These are phyloP conservation scores for Phytophthora colocasiae DNA, from an alignment of 352 stramenopile genomes.

Conservation along the genomic window DNA sequence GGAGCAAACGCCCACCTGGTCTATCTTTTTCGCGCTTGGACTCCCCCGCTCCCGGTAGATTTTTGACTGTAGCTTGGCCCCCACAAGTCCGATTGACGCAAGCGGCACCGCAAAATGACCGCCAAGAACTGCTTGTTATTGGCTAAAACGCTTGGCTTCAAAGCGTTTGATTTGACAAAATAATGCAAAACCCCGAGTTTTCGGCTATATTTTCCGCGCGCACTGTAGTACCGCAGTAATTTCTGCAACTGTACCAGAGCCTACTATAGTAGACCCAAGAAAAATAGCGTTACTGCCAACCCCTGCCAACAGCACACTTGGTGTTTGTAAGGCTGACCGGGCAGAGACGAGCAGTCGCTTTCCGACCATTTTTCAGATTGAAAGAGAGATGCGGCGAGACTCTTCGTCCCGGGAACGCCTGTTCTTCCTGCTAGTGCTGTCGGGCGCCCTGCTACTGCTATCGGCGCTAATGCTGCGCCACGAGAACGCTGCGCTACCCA, in stretches of 20 bases:
- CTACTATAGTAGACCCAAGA: no score
- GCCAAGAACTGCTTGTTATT: neutral
- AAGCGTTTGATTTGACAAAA: neutral
- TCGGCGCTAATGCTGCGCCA: constrained; percentile 69
- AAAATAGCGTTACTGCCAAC: no score
- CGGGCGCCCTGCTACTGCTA: constrained; percentile 59
- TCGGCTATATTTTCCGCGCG: constrained; percentile 2
- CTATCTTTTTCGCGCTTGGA: neutral
- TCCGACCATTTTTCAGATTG: constrained; percentile 23
- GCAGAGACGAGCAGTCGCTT: neutral
- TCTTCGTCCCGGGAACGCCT: constrained; percentile 49
- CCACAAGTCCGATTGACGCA: neutral
- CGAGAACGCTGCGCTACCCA: constrained; percentile 40
- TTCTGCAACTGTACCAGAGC: no score
- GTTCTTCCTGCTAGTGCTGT: constrained; percentile 61
- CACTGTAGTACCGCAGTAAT: no score
- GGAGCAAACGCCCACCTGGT: neutral
- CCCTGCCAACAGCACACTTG: no score
- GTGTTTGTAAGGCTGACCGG: constrained; percentile 1
- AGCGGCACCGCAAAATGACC: neutral
- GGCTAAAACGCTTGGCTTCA: neutral
- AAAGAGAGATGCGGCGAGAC: constrained; percentile 38
- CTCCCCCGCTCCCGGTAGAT: neutral
- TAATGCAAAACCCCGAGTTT: neutral
- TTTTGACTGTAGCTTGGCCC: neutral